These are phyloP conservation scores for Dispira simplex DNA, from an alignment of 192 early-diverging fungal genomes.

Conservation along the genomic window DNA sequence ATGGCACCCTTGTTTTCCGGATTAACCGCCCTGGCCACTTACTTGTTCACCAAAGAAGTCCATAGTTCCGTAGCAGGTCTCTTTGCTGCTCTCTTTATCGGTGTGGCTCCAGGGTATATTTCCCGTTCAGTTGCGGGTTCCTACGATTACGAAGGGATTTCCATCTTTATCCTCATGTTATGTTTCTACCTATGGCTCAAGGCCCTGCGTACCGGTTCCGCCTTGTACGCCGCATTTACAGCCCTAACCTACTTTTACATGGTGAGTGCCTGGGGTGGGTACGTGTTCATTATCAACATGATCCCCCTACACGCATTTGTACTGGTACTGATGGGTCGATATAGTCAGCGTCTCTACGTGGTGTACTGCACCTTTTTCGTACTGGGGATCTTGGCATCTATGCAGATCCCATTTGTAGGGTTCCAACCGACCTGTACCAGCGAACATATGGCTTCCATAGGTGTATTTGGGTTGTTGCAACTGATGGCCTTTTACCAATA, in stretches of 20 bases:
- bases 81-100: constrained; percentile 95
- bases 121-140: constrained; percentile 99
- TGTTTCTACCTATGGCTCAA: constrained; percentile 99
- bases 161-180: constrained; percentile 96
- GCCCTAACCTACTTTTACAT: constrained; percentile 99
- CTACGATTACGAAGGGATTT: constrained; percentile 99
- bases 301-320: constrained; percentile 94
- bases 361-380: constrained; percentile 98
- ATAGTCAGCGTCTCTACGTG: constrained; percentile 83
- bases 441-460: constrained; percentile 99
- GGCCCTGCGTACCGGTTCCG: constrained; percentile 86
- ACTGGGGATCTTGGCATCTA: constrained; percentile 87
- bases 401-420: constrained; percentile 99
- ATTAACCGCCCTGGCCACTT: constrained; percentile 90
- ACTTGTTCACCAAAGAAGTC: constrained; percentile 82
- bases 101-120: constrained; percentile 97
- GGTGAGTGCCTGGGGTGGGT: constrained; percentile 99
- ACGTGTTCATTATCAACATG: constrained; percentile 99
- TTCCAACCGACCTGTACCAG: constrained; percentile 94
- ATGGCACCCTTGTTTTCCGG: constrained; percentile 94
- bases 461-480: constrained; percentile 92
- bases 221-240: constrained; percentile 68
- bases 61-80: constrained; percentile 86
- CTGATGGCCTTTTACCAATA: constrained; percentile 86
- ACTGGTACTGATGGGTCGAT: constrained; percentile 91